Evolutionary conservation across 768 basidiomycete species (phyloP).

Genomic region (Agrocybe pediades): DNA sequence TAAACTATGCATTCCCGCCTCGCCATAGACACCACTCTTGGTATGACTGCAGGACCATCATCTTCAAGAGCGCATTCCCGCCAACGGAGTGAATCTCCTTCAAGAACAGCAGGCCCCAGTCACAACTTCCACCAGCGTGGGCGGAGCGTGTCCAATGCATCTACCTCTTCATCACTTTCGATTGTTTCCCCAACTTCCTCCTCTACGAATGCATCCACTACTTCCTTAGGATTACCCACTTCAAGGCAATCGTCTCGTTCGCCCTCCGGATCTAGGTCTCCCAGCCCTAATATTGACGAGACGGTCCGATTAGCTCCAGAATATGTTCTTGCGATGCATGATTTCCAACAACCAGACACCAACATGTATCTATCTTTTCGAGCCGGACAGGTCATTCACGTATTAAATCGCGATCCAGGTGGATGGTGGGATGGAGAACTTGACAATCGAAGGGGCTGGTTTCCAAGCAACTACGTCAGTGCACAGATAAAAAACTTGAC

Average conservation of each 20-base stretch:
- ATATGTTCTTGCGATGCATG: constrained; percentile 91
- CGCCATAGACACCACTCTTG: constrained; percentile 49
- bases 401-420: constrained; percentile 82
- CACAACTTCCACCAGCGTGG: constrained; percentile 30
- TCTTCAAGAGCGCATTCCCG: constrained; percentile 28
- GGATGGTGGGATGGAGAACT: constrained; percentile 99
- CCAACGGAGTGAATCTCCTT: constrained; percentile 29
- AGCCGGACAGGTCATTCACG: constrained; percentile 89
- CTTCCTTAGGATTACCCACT: constrained; percentile 46
- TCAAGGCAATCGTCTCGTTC: constrained; percentile 25
- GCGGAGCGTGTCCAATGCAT: constrained; percentile 57
- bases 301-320: constrained; percentile 54
- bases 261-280: constrained; percentile 37
- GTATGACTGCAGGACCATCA: constrained; percentile 31
- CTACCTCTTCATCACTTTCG: constrained; percentile 57
- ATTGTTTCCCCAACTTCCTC: constrained; percentile 55
- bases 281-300: constrained; percentile 51
- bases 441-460: constrained; percentile 91
- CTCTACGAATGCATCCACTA: constrained; percentile 55
- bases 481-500: constrained; percentile 58
- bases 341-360: constrained; percentile 67
- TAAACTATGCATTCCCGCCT: constrained; percentile 47
- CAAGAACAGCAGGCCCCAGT: constrained; percentile 35
- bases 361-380: constrained; percentile 87
- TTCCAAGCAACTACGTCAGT: constrained; percentile 95